phyloP scores from a whole-genome alignment of 352 stramenopile genomes.

The Phytophthora citricola region DNA sequence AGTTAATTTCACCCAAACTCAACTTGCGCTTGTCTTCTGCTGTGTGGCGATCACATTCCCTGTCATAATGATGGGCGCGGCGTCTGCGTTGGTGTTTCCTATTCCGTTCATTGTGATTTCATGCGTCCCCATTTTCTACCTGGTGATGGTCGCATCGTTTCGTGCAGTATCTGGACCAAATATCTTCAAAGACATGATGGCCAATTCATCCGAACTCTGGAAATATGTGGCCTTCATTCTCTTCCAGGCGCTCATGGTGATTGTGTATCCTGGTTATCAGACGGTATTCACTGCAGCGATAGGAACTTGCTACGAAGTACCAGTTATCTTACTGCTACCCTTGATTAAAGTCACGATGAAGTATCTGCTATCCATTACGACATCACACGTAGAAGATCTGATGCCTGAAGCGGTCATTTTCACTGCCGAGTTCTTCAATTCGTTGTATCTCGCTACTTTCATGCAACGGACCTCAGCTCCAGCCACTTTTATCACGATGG shows the following conservation, averaged over 20 bases:
- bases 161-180: slow-evolving; percentile 1
- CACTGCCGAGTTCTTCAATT: slow-evolving; percentile 22
- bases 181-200: slow-evolving; percentile 1
- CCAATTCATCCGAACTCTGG: background rate
- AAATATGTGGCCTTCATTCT: background rate
- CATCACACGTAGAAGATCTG: slow-evolving; percentile 22
- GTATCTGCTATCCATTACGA: slow-evolving; percentile 7
- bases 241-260: slow-evolving; percentile 4
- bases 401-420: slow-evolving; percentile 23
- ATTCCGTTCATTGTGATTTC: slow-evolving; percentile 18
- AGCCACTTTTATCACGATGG: slow-evolving; percentile 5
- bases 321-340: slow-evolving; percentile 11
- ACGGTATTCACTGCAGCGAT: slow-evolving; percentile 1
- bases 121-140: slow-evolving; percentile 4
- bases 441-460: slow-evolving; percentile 15
- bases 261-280: slow-evolving; percentile 14
- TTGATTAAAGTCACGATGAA: slow-evolving; percentile 17
- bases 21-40: background rate
- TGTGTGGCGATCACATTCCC: background rate
- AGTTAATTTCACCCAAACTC: slow-evolving; percentile 2
- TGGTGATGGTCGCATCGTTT: slow-evolving; percentile 8
- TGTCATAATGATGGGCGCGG: background rate
- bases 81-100: slow-evolving; percentile 4
- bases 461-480: slow-evolving; percentile 15
- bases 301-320: slow-evolving; percentile 1